phyloP scores from a whole-genome alignment of 257 asterid species.

The Primulina eburnea region DNA sequence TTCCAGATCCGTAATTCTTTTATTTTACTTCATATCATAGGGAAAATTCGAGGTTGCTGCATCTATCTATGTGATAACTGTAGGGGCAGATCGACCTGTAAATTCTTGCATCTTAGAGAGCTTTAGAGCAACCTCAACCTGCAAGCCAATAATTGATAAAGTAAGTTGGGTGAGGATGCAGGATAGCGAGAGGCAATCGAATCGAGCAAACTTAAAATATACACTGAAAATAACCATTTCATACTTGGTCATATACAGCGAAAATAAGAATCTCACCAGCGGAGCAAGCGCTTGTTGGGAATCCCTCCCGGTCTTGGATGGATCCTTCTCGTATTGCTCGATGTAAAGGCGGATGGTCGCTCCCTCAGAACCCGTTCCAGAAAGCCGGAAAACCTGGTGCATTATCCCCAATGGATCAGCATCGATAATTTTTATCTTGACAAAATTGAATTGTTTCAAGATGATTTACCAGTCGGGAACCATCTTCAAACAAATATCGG shows the following conservation, averaged over 20 bases:
- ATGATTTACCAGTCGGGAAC: constrained; percentile 83
- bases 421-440: not conserved
- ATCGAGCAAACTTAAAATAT: no score
- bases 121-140: constrained; percentile 93
- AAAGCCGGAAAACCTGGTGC: constrained; percentile 88
- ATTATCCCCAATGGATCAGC: constrained; percentile 11
- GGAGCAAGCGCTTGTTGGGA: constrained; percentile 90
- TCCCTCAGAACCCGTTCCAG: constrained; percentile 99
- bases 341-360: constrained; percentile 96
- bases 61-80: constrained; percentile 68
- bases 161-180: not conserved
- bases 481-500: constrained; percentile 86
- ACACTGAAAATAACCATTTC: not conserved
- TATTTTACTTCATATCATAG: no score
- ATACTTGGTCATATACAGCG: not conserved
- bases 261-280: constrained; percentile 40
- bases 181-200: no score
- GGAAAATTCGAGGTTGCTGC: not conserved
- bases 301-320: constrained; percentile 80
- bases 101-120: constrained; percentile 85
- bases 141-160: constrained; percentile 20
- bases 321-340: constrained; percentile 85
- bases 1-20: not conserved
- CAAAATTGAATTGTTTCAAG: not conserved
- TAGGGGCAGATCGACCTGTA: constrained; percentile 92